Percentiles rank a stretch among this genome's conserved stretches.
Conservation (phyloP, 257 asterid species). For the Fraxinus excelsior region DNA sequence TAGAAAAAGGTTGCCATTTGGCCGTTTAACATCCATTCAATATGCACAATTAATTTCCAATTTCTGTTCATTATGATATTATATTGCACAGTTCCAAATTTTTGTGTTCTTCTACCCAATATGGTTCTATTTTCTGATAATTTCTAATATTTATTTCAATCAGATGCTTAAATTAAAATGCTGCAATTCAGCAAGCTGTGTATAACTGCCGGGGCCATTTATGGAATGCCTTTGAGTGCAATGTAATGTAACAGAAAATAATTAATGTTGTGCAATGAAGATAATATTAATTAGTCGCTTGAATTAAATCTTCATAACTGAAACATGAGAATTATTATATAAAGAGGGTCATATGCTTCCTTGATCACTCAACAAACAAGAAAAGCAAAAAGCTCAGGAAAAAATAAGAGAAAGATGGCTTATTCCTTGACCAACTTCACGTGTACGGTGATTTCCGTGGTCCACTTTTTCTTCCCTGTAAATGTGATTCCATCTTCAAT, state of each 20-base stretch:
- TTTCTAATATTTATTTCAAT: background rate
- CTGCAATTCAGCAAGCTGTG: background rate
- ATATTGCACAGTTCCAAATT: background rate
- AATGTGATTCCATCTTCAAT: background rate
- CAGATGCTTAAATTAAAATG: constrained; percentile 3
- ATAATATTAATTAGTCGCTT: background rate
- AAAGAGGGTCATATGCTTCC: background rate
- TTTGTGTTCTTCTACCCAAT: background rate
- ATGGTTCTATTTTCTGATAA: background rate
- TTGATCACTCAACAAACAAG: background rate
- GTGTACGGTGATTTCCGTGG: background rate
- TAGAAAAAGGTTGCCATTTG: constrained; percentile 25
- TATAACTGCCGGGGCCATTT: background rate
- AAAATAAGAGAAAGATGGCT: background rate
- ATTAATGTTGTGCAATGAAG: background rate
- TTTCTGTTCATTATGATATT: constrained; percentile 5
- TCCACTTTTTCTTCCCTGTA: background rate
- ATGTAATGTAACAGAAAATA: background rate
- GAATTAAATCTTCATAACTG: background rate
- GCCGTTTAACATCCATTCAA: constrained; percentile 25
- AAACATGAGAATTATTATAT: background rate
- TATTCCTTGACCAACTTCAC: background rate
- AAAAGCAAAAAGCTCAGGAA: background rate
- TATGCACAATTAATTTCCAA: constrained; percentile 31
- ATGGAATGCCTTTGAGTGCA: background rate